Base-by-base conservation (phyloP, 768 basidiomycete species). In the Lentinus tigrinus region DNA sequence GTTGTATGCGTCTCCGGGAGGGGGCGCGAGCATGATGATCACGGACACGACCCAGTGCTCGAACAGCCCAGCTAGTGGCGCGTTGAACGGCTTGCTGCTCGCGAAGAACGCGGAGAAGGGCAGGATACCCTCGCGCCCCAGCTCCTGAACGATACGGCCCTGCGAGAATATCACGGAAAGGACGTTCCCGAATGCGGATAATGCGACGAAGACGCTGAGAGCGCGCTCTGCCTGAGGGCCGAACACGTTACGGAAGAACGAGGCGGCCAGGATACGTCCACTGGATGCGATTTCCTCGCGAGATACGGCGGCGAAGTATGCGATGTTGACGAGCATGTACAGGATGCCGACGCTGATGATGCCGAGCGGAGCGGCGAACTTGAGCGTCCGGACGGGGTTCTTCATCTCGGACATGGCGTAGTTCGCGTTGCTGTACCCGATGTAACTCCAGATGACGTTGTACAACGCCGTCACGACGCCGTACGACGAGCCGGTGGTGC, bases 1-100 rank as follows among this genome's bases (percentile, higher is more conserved):
- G 61, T 66, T 70, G 65, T 73, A 75, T 8, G 74, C 75, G 47
- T 71, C 72, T 13, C 67, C 70, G 4, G 70, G 67, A 0, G 75
- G 75, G 1, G 71, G 68, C 38, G 62, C 74, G 31, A 80, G 62
- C 42, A 83, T 77, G 38, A 81, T 74, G 34, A 79, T 38, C 28
- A 73, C 81, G 1, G 83, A 81, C 17, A 81, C 77, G 39, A 83
- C 81, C 34, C 85, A 65, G 52, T 85, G 81, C 5, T 85, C 73
- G 42, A 84, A 76, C 4, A 85, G 73, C 0, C 82, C 84, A 0
- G 83, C 50, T 2, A 34, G 78, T 5, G 82, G 81, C 1, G 81
- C 81, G 28, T 77, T 78, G 52, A 82, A 80, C 3, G 81, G 81
- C 47, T 72, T 69, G 9, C 75, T 80, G 3, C 78, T 78, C 2